Percentiles rank a stretch among this genome's conserved stretches.
Conservation (phyloP, 2,329 filamentous ascomycete species). For the Trichoderma hamatum region DNA sequence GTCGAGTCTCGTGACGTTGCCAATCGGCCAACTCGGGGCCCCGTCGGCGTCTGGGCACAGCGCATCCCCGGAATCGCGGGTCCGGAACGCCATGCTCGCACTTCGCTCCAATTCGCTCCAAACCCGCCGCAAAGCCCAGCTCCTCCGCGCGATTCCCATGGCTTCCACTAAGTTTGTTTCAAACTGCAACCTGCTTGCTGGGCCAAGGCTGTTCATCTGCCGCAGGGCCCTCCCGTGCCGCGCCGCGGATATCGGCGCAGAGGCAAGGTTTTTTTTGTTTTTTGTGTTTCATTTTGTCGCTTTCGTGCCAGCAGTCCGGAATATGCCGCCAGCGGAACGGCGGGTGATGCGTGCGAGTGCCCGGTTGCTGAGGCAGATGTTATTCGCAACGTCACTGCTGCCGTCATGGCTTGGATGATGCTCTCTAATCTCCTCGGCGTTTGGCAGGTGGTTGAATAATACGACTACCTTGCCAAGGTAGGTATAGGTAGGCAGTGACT, state of each 20-base stretch:
- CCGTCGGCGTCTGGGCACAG: slow-evolving; percentile 6
- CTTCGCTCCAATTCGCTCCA: slow-evolving; percentile 3
- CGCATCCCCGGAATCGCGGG: slow-evolving; percentile 12
- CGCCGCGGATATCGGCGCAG: slow-evolving; percentile 3
- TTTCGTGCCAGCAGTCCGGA: background rate
- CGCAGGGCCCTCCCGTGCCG: background rate
- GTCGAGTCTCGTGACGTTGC: slow-evolving; percentile 6
- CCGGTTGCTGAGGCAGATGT: background rate
- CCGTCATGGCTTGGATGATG: background rate
- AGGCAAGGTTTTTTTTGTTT: background rate
- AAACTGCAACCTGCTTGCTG: too few relatives aligned
- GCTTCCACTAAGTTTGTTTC: too few relatives aligned
- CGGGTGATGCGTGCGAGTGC: background rate
- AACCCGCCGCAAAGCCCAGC: background rate
- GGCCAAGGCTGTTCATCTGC: background rate
- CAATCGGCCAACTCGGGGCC: slow-evolving; percentile 17
- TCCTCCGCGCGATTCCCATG: slow-evolving; percentile 9
- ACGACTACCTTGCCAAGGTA: too few relatives aligned
- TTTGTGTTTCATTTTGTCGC: background rate
- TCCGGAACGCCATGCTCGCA: background rate
- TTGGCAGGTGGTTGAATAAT: background rate
- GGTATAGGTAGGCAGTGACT: too few relatives aligned
- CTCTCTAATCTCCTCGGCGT: background rate
- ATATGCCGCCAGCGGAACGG: background rate
- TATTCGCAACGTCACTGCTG: background rate